Base-by-base conservation (phyloP, 1,139 yeast species). In the Suhomyces anneliseae region DNA sequence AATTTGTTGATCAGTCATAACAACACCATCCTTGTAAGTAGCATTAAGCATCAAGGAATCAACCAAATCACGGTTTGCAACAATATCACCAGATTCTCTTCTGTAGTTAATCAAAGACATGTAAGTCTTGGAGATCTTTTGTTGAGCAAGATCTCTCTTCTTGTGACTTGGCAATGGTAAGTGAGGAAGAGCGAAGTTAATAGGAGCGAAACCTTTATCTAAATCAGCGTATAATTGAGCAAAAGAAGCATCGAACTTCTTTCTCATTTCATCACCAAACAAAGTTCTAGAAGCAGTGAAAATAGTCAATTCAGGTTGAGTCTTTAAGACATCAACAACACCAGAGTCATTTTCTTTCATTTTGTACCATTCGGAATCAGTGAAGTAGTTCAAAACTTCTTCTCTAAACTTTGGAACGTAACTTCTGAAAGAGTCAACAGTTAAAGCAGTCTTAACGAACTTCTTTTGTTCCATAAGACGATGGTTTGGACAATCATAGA, bases 391-490 rank as follows among this genome's bases (percentile, higher is more conserved):
- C 51, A 76, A 62, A 39, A 88, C 78, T 68, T 93, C 99, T 54
- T 85, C 86, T 61, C 82, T 81, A 59, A 93, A 90, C 67, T 85
- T 76, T 45, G 99, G 99, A 43, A 95, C 98, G 62, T 93, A 92
- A 29, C 75, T 69, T 59, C 81, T 80, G 74, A 93, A 95, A 2
- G 96, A 83, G 42, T 90, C 97, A 54, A 81, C 81, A 37, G 97
- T 87, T 57, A 93, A 79, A 15, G 97, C 96, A 50, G 82, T 79
- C 72, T 93, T 93, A 54, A 95, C 96, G 62, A 93, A 93, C 75
- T 90, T 93, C 82, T 95, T 93, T 70, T 93, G 99, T 68, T 93
- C 99, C 99, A 93, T 95, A 60, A 93, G 80, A 57, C 90, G 83
- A 61, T 83, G 73, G 72, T 95, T 95, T 52, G 99, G 90, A 70